Evolutionary conservation across 2,329 filamentous ascomycete genomes (phyloP).

Genomic region (Fusarium cicatricum): DNA sequence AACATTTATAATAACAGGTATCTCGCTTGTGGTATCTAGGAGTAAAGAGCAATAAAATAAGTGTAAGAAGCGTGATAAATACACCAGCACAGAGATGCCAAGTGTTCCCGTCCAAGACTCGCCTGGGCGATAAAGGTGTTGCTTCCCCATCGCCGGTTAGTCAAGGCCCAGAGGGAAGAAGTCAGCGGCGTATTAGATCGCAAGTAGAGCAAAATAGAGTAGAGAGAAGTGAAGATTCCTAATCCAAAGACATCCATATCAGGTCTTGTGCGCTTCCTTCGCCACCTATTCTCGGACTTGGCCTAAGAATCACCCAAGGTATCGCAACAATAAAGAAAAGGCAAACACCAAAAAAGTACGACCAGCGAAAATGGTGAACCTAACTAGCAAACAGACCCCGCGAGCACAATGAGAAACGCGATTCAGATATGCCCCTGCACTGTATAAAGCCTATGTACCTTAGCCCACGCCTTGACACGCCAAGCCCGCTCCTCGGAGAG

Average conservation of each 20-base stretch:
- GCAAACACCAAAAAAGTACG: slow-evolving; percentile 28
- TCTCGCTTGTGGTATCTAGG: slow-evolving; percentile 43
- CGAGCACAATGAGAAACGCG: slow-evolving; percentile 27
- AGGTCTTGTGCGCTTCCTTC: slow-evolving; percentile 27
- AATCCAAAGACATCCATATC: slow-evolving; percentile 17
- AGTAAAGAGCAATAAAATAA: slow-evolving; percentile 39
- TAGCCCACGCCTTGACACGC: slow-evolving; percentile 32
- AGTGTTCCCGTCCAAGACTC: slow-evolving; percentile 22
- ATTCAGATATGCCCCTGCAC: slow-evolving; percentile 35
- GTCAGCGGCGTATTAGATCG: slow-evolving; percentile 18
- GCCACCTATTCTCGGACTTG: slow-evolving; percentile 16
- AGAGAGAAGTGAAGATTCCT: slow-evolving; percentile 28
- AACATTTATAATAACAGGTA: slow-evolving; percentile 29
- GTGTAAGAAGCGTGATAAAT: slow-evolving; percentile 39
- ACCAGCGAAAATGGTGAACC: slow-evolving; percentile 14
- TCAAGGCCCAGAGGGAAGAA: slow-evolving; percentile 3
- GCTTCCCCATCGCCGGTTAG: slow-evolving; percentile 18
- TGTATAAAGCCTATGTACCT: slow-evolving; percentile 36
- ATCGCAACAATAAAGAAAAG: slow-evolving; percentile 39
- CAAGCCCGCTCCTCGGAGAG: slow-evolving; percentile 17
- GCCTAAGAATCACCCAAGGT: slow-evolving; percentile 30
- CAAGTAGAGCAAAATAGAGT: slow-evolving; percentile 17
- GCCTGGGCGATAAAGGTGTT: slow-evolving; percentile 12
- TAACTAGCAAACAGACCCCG: slow-evolving; percentile 11
- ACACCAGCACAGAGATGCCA: slow-evolving; percentile 32